A percentile compares a stretch with the other conserved stretches of the same genome.
Evolutionary conservation across 2,329 filamentous ascomycete species (phyloP).

Genomic region (Verticillium alfalfae): DNA sequence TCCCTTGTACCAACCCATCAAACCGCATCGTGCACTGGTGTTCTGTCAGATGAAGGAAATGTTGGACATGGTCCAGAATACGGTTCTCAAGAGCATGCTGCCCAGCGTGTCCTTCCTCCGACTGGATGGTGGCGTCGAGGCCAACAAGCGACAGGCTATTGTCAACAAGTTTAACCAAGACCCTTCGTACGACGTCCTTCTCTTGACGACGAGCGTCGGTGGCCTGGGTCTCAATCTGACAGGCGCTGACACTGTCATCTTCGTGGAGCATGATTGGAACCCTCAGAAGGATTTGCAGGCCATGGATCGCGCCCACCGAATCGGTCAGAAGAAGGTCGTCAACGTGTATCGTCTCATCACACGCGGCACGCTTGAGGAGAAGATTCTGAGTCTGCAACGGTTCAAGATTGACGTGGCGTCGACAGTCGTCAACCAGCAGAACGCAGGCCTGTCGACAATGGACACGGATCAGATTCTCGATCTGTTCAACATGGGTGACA

Average conservation of each 20-base stretch:
- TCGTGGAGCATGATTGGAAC: constrained; percentile 99
- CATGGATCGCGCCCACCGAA: constrained; percentile 97
- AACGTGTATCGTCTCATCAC: constrained; percentile 98
- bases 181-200: constrained; percentile 88
- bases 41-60: constrained; percentile 99
- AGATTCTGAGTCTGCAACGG: constrained; percentile 94
- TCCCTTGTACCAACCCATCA: constrained; percentile 73
- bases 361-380: constrained; percentile 92
- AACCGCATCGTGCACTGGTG: constrained; percentile 89
- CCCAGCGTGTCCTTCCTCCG: constrained; percentile 89
- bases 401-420: constrained; percentile 99
- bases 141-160: constrained; percentile 90
- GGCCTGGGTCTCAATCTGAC: constrained; percentile 93
- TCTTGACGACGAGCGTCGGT: constrained; percentile 92
- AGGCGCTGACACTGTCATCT: constrained; percentile 96
- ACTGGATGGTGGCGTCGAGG: constrained; percentile 90
- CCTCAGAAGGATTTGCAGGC: constrained; percentile 97
- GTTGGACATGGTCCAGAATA: constrained; percentile 97
- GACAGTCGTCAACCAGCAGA: constrained; percentile 98
- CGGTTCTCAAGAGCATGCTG: constrained; percentile 85
- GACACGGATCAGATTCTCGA: constrained; percentile 98
- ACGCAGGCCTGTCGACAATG: constrained; percentile 90
- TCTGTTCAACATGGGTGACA: constrained; percentile 85
- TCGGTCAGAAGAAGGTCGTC: constrained; percentile 99
- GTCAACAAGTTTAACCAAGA: constrained; percentile 99